These are phyloP conservation scores for Yarrowia phangngaensis DNA, from an alignment of 805 yeast species.

Conservation along the genomic window DNA sequence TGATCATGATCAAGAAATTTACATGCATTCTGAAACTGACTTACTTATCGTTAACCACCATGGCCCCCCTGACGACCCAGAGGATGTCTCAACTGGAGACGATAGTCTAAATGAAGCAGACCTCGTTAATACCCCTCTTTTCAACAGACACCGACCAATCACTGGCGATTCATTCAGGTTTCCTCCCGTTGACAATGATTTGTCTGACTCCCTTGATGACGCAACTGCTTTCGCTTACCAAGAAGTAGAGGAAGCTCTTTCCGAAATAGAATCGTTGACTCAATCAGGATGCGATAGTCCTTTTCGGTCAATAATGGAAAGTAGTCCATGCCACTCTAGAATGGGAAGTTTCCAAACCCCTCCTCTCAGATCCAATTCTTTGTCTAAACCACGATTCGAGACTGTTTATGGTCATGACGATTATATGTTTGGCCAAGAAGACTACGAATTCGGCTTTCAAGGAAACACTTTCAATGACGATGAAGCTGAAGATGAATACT, in stretches of 20 bases:
- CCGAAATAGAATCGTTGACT: conserved; percentile 2
- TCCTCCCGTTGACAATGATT: background rate
- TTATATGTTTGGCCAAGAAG: background rate
- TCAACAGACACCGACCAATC: background rate
- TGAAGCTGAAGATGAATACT: conserved; percentile 1
- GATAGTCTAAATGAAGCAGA: background rate
- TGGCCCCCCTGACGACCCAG: background rate
- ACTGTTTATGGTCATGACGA: background rate
- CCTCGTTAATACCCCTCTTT: background rate
- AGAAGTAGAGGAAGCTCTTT: conserved; percentile 15
- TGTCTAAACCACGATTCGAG: conserved; percentile 1
- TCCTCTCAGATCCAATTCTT: background rate
- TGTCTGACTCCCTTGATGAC: background rate
- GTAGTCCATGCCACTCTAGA: background rate
- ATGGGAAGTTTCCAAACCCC: background rate
- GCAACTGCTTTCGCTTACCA: conserved; percentile 21
- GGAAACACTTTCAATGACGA: background rate
- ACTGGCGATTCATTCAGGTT: background rate
- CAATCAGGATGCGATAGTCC: conserved; percentile 3
- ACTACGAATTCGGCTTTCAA: conserved; percentile 4
- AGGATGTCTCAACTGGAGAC: background rate
- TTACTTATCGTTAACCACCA: background rate
- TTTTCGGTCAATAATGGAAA: background rate
- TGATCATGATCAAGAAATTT: background rate
- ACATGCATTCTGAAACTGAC: too few relatives aligned